These are phyloP conservation scores for Malbranchea zuffiana DNA, from an alignment of 2,329 filamentous ascomycete species.

Conservation along the genomic window DNA sequence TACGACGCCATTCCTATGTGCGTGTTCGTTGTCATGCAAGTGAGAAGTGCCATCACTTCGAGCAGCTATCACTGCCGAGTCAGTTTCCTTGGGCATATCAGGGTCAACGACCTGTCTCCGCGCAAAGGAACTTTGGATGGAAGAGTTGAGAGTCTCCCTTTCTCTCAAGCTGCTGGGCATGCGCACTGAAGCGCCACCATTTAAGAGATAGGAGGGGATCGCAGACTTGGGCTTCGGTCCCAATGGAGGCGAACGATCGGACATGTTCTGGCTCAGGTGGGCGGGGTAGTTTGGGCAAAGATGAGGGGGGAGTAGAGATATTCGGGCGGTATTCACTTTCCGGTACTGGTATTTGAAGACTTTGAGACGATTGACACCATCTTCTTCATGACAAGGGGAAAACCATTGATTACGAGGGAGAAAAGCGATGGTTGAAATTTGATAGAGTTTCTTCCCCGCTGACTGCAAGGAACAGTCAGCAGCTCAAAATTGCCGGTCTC, in stretches of 20 bases:
- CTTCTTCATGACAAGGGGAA: too few relatives aligned
- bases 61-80: too few relatives aligned
- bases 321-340: neutral
- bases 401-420: too few relatives aligned
- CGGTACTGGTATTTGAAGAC: too few relatives aligned
- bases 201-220: constrained; percentile 47
- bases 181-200: constrained; percentile 45
- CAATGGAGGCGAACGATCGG: constrained; percentile 30
- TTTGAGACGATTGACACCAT: too few relatives aligned
- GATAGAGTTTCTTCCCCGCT: too few relatives aligned
- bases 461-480: too few relatives aligned
- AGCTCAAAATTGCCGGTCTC: too few relatives aligned
- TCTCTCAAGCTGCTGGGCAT: constrained; percentile 42
- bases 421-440: too few relatives aligned
- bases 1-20: constrained; percentile 10
- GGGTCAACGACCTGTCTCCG: constrained; percentile 38
- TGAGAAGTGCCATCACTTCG: too few relatives aligned
- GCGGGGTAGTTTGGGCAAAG: neutral
- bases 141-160: constrained; percentile 46
- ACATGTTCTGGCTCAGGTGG: constrained; percentile 41
- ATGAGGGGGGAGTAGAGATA: neutral
- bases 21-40: neutral
- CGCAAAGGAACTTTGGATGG: constrained; percentile 48
- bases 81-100: constrained; percentile 5
- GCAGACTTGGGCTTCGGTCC: constrained; percentile 41